Base-by-base conservation (phyloP, 2,329 filamentous ascomycete genomes). In the Stachybotrys echinatus region DNA sequence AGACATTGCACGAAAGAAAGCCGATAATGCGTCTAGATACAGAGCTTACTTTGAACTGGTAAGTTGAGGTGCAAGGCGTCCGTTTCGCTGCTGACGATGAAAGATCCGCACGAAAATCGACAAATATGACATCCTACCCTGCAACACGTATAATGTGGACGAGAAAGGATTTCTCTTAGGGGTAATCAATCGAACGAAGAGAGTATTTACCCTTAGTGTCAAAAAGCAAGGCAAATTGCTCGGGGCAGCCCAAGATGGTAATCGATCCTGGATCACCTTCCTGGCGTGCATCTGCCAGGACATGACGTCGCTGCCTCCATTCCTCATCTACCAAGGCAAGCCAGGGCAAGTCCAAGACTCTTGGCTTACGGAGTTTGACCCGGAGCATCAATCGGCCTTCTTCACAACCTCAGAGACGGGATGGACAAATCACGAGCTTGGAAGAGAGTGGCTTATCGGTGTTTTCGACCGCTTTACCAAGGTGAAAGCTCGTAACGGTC, bases 201-300 rank as follows among this genome's bases (percentile, higher is more conserved):
- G 48, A 46, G 31, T 49, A 5, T 49, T 49, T 37, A 37, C 31
- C 31, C 31, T 37, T 37, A 37, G 43, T 45, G 7, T 17, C 6
- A 31, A 45, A 48, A 50, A 27, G 45, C 23, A 50, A 50, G 49
- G 45, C 37, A 50, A 50, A 44, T 44, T 48, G 47, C 47, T 49
- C 23, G 47, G 45, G 21, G 39, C 49, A 47, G 22, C 12, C 12
- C 22, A 45, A 45, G 43, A 31, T 31, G 43, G 22, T n/a, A 45
- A 31, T 45, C 22, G 22, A 45, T 45, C 43, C 43, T 45, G 22
- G 43, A 45, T 45, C 31, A 45, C 43, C 6, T 50, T 50, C 34
- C 44, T 50, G 44, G 44, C 45, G 23, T 47, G 37, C 49, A 23
- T 50, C 49, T 47, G 37, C 44, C 45, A 55, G 48, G 54, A 54